Evolutionary conservation across 1,284 basidiomycete genomes (phyloP).

Genomic region (Cystobasidium slooffiae): DNA sequence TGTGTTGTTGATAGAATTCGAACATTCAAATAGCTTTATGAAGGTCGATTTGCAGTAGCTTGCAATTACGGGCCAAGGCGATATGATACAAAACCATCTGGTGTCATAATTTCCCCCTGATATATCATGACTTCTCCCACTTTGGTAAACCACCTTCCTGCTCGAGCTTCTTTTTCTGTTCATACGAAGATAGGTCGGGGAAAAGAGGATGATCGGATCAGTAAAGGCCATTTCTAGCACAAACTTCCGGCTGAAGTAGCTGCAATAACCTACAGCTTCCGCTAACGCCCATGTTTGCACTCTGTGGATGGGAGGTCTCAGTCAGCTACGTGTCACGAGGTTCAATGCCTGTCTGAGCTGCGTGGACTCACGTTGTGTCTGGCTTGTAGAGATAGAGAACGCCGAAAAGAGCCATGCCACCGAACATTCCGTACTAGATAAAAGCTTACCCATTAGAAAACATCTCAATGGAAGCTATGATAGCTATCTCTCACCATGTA

Average conservation of each 20-base stretch:
- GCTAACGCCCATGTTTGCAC: slow-evolving; percentile 87
- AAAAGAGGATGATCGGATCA: too few species aligned
- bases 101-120: background rate
- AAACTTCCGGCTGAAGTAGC: background rate
- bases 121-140: slow-evolving; percentile 40
- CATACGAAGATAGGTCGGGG: background rate
- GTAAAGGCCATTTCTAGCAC: background rate
- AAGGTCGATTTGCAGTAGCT: too few species aligned
- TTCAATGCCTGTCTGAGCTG: background rate
- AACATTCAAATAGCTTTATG: too few species aligned
- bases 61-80: too few species aligned
- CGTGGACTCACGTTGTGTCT: slow-evolving; percentile 67
- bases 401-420: slow-evolving; percentile 75
- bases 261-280: slow-evolving; percentile 64
- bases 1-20: too few species aligned
- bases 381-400: slow-evolving; percentile 91
- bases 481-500: slow-evolving; percentile 11
- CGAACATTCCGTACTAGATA: slow-evolving; percentile 77
- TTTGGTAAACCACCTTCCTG: slow-evolving; percentile 36
- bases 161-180: slow-evolving; percentile 43
- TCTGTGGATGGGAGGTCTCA: slow-evolving; percentile 41
- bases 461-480: background rate
- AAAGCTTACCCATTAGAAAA: background rate
- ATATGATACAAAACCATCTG: background rate
- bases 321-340: slow-evolving; percentile 10